Evolutionary conservation across 2,329 filamentous ascomycete species (phyloP).

Genomic region (Hypoxylon sp.): DNA sequence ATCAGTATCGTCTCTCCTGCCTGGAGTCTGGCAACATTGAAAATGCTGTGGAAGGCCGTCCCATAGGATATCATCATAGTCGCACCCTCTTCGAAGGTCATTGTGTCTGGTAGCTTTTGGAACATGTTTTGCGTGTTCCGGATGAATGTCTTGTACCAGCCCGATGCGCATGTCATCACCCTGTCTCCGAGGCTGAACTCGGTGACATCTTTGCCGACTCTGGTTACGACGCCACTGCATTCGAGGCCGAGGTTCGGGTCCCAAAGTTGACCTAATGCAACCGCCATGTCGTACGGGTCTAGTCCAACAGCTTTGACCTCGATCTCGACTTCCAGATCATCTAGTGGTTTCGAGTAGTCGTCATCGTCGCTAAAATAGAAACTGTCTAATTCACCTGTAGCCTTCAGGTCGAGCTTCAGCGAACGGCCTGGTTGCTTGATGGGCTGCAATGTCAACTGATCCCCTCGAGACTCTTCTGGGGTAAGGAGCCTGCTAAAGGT

Average conservation of each 20-base stretch:
- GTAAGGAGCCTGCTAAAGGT: slow-evolving; percentile 44
- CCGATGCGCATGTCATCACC: slow-evolving; percentile 45
- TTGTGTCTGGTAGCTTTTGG: slow-evolving; percentile 48
- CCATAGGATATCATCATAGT: slow-evolving; percentile 49
- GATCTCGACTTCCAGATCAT: slow-evolving; percentile 47
- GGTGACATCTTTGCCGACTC: slow-evolving; percentile 46
- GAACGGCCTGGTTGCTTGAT: slow-evolving; percentile 47
- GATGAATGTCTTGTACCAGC: slow-evolving; percentile 49
- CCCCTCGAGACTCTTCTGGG: slow-evolving; percentile 44
- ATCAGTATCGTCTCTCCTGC: slow-evolving; percentile 49
- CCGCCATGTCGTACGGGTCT: slow-evolving; percentile 49
- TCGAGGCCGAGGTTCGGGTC: slow-evolving; percentile 49
- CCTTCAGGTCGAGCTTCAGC: slow-evolving; percentile 47
- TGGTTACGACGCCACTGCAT: slow-evolving; percentile 47
- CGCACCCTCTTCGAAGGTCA: slow-evolving; percentile 49
- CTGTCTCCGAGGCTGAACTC: slow-evolving; percentile 46
- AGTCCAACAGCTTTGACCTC: slow-evolving; percentile 49
- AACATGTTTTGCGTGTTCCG: slow-evolving; percentile 48
- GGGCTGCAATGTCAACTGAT: slow-evolving; percentile 44
- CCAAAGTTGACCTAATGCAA: slow-evolving; percentile 49
- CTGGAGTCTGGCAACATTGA: slow-evolving; percentile 48
- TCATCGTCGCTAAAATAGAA: slow-evolving; percentile 49
- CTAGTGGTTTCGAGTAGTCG: slow-evolving; percentile 44
- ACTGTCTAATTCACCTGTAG: slow-evolving; percentile 49
- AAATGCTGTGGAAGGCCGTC: slow-evolving; percentile 48